Base-by-base conservation (phyloP, 176 grass and related monocot genomes). In the Neostapfia colusana region DNA sequence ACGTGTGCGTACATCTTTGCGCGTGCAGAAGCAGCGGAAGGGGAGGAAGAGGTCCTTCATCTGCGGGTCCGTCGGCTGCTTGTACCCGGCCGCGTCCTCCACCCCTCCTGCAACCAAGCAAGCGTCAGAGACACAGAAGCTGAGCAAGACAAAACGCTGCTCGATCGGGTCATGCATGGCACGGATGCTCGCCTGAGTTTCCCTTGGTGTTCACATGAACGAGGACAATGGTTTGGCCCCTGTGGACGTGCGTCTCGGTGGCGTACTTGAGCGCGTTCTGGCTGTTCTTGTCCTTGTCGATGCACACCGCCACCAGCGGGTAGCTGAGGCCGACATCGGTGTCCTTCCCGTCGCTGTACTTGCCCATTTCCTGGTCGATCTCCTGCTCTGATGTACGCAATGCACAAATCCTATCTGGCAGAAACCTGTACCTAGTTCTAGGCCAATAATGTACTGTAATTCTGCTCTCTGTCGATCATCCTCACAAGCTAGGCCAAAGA, bases 11-110 rank as follows among this genome's bases (percentile, higher is more conserved):
- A 96, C 93, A 34, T 94, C 91, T 93, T 98, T 98, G 14, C 95
- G 89, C 45, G 91, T 95, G 86, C 95, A 98, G 82, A 95, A 98
- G 73, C 95, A 98, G 57, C 95, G 95, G 46, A 92, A 98, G 1
- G 87, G 91, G 54, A 95, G 91, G 76, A 95, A 98, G 20, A 98
- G 44, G 4, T 98, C 89, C 69, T 83, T 94, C 83, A 77, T 84
- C 51, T 67, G 64, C n/a, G 61, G 82, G 74, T 97, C 91, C 12
- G 74, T 67, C 34, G 88, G 84, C 69, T 85, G 82, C 80, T 86
- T 92, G 76, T 65, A 98, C 61, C 82, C 79, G 60, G 87, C 76
- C 40, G 67, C 74, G 39, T 98, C 89, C 69, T 84, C 87, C 23
- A 67, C 67, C 3, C 79, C 67, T 9, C 71, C 80, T 70, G 76